Evolutionary conservation across 2,329 filamentous ascomycete genomes (phyloP).

Genomic region (Cladosporium oxysporum): DNA sequence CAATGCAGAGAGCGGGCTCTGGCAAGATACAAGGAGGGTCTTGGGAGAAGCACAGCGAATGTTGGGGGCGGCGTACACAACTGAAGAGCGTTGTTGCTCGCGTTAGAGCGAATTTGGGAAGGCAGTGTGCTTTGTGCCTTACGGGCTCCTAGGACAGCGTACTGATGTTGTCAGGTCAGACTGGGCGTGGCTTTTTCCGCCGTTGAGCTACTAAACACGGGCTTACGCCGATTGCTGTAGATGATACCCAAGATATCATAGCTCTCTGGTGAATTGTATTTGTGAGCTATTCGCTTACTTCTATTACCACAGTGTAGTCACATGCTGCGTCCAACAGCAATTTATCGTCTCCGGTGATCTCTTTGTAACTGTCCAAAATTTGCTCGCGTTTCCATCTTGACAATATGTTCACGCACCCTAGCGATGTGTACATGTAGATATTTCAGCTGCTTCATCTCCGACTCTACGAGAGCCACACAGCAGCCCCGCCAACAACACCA

Average conservation of each 20-base stretch:
- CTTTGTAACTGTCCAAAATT: not conserved
- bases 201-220: not conserved
- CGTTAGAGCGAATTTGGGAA: not conserved
- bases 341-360: not conserved
- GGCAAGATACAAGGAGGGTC: slow-evolving; percentile 67
- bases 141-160: not conserved
- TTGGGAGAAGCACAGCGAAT: slow-evolving; percentile 54
- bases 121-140: not conserved
- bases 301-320: not conserved
- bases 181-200: not conserved
- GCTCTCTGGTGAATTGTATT: not conserved
- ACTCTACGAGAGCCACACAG: slow-evolving; percentile 15
- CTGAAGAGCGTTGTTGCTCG: slow-evolving; percentile 19
- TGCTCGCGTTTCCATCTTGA: not conserved
- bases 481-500: slow-evolving; percentile 39
- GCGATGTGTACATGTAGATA: not conserved
- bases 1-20: slow-evolving; percentile 67
- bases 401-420: not conserved
- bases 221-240: not conserved
- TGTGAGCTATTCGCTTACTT: not conserved
- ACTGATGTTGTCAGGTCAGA: not conserved
- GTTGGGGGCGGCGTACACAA: slow-evolving; percentile 38
- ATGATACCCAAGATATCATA: not conserved
- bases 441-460: not conserved
- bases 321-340: not conserved